phyloP scores from a whole-genome alignment of 306 rosid species.

The Astragalus glycyphyllos region DNA sequence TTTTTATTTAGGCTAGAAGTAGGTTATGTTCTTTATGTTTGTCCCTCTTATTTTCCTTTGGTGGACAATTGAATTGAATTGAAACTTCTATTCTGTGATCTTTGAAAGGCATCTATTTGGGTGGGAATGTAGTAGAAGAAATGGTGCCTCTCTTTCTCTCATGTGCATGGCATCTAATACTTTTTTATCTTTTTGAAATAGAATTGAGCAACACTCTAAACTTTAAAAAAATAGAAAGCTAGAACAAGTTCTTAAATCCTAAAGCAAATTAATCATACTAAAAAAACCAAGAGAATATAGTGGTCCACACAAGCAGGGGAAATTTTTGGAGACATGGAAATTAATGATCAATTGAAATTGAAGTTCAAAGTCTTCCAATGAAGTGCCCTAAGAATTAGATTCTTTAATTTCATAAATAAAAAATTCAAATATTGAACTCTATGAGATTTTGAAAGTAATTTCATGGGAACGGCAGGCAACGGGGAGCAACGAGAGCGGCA shows the following conservation, averaged over 20 bases:
- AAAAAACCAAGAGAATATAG: slow-evolving; percentile 40
- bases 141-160: slow-evolving; percentile 40
- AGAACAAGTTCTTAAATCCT: slow-evolving; percentile 63
- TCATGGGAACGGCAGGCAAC: too few species aligned
- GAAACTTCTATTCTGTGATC: slow-evolving; percentile 25
- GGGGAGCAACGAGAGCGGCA: too few species aligned
- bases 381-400: slow-evolving; percentile 37
- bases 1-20: neutral
- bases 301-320: slow-evolving; percentile 21
- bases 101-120: slow-evolving; percentile 49
- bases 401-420: slow-evolving; percentile 14
- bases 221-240: slow-evolving; percentile 29
- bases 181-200: slow-evolving; percentile 28
- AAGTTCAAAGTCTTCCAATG: slow-evolving; percentile 33
- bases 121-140: slow-evolving; percentile 42
- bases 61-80: slow-evolving; percentile 17
- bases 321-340: slow-evolving; percentile 23
- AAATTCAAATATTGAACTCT: slow-evolving; percentile 7
- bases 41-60: slow-evolving; percentile 3
- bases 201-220: slow-evolving; percentile 32
- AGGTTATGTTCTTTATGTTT: slow-evolving; percentile 26
- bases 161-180: slow-evolving; percentile 61
- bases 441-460: too few species aligned
- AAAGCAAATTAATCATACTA: slow-evolving; percentile 37
- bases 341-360: slow-evolving; percentile 26